phyloP scores from a whole-genome alignment of 345 rosid species.

The Gossypium stocksii region DNA sequence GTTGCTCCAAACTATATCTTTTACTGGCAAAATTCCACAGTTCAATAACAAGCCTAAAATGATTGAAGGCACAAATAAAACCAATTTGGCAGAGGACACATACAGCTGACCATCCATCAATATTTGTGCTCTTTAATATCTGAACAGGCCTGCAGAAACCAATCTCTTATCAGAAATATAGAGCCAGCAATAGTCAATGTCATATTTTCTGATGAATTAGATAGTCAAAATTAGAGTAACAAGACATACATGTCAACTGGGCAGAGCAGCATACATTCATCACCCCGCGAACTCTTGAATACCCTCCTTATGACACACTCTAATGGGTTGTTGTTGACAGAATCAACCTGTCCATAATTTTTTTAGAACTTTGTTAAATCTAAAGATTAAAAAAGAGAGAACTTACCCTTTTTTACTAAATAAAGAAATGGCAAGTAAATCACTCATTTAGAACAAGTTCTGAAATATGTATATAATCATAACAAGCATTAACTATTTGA shows the following conservation, averaged over 20 bases:
- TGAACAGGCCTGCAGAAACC: slow-evolving; percentile 79
- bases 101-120: slow-evolving; percentile 95
- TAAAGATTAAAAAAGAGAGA: neutral
- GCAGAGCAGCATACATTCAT: slow-evolving; percentile 86
- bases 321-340: slow-evolving; percentile 58
- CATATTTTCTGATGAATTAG: neutral
- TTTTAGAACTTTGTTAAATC: slow-evolving; percentile 9
- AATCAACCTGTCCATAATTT: slow-evolving; percentile 55
- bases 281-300: slow-evolving; percentile 67
- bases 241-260: slow-evolving; percentile 80
- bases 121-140: slow-evolving; percentile 75
- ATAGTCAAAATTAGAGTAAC: neutral
- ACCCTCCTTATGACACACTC: slow-evolving; percentile 87
- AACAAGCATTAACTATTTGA: neutral
- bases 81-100: slow-evolving; percentile 25
- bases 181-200: neutral
- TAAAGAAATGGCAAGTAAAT: neutral
- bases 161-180: slow-evolving; percentile 10
- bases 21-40: neutral
- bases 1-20: neutral
- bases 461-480: neutral
- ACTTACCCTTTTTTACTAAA: neutral
- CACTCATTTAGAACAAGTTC: slow-evolving; percentile 1
- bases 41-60: neutral
- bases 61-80: neutral